Evolutionary conservation across 805 yeast genomes (phyloP).

Genomic region (Candida coquimbonensis): DNA sequence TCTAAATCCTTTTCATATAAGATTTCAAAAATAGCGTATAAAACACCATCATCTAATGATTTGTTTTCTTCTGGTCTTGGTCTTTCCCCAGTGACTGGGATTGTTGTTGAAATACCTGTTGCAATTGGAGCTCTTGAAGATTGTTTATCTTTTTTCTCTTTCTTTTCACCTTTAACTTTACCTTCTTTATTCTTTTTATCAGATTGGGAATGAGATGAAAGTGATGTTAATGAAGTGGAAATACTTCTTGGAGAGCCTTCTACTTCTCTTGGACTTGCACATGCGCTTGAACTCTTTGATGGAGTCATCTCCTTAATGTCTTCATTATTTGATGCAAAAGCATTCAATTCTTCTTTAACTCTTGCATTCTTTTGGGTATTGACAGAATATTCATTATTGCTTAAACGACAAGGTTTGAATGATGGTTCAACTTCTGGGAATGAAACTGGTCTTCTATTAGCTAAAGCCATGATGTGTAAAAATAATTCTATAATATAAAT

Average conservation of each 20-base stretch:
- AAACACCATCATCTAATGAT: slow-evolving; percentile 67
- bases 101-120: slow-evolving; percentile 69
- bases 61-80: slow-evolving; percentile 63
- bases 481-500: background rate
- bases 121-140: slow-evolving; percentile 31
- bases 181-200: slow-evolving; percentile 8
- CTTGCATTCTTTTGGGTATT: slow-evolving; percentile 1
- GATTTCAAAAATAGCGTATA: slow-evolving; percentile 68
- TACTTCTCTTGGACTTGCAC: slow-evolving; percentile 20
- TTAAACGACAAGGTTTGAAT: slow-evolving; percentile 24
- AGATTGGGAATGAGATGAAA: slow-evolving; percentile 7
- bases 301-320: slow-evolving; percentile 21
- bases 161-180: slow-evolving; percentile 17
- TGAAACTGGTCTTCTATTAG: slow-evolving; percentile 58
- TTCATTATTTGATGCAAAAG: slow-evolving; percentile 2
- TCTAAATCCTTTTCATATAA: slow-evolving; percentile 61
- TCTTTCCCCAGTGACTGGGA: slow-evolving; percentile 72
- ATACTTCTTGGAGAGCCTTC: slow-evolving; percentile 22
- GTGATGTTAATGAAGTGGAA: slow-evolving; percentile 15
- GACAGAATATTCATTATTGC: slow-evolving; percentile 15
- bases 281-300: slow-evolving; percentile 17
- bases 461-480: slow-evolving; percentile 44
- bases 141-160: slow-evolving; percentile 17
- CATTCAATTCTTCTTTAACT: slow-evolving; percentile 1
- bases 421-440: slow-evolving; percentile 35